Conservation (phyloP, 1,139 yeast species). For the Geotrichum bryndzae region DNA sequence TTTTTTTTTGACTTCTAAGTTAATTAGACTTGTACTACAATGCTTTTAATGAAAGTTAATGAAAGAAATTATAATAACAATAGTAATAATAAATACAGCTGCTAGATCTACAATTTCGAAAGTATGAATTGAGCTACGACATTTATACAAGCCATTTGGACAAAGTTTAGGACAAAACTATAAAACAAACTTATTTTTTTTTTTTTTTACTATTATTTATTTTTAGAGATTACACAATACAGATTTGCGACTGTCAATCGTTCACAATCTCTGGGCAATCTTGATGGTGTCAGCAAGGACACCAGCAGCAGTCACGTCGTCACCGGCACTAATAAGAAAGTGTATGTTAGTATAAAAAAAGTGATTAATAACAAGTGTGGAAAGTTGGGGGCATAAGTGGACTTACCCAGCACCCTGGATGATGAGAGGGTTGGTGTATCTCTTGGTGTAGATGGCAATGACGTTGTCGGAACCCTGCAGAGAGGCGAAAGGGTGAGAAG, state of each 20-base stretch:
- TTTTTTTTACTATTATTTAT: not conserved
- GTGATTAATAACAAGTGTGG: not conserved
- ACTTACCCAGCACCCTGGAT: slow-evolving; percentile 86
- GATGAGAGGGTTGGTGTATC: slow-evolving; percentile 88
- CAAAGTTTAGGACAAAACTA: too few species aligned
- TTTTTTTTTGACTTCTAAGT: too few species aligned
- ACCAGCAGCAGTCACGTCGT: slow-evolving; percentile 97
- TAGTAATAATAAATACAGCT: too few species aligned
- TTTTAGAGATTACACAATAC: not conserved
- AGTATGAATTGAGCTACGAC: too few species aligned
- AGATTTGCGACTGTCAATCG: not conserved
- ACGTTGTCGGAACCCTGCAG: slow-evolving; percentile 95
- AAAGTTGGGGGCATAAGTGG: not conserved
- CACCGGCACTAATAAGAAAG: slow-evolving; percentile 59
- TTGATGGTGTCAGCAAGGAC: slow-evolving; percentile 89
- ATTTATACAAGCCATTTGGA: too few species aligned
- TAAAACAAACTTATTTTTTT: not conserved
- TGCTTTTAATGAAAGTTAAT: too few species aligned
- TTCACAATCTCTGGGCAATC: slow-evolving; percentile 65
- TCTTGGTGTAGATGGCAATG: slow-evolving; percentile 80
- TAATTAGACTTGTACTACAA: too few species aligned
- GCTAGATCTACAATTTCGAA: too few species aligned
- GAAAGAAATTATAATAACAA: too few species aligned
- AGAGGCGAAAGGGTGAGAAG: slow-evolving; percentile 92
- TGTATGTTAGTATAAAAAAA: not conserved